Base-by-base conservation (phyloP, 148 eudicot genomes). In the Rhododendron ovatum region DNA sequence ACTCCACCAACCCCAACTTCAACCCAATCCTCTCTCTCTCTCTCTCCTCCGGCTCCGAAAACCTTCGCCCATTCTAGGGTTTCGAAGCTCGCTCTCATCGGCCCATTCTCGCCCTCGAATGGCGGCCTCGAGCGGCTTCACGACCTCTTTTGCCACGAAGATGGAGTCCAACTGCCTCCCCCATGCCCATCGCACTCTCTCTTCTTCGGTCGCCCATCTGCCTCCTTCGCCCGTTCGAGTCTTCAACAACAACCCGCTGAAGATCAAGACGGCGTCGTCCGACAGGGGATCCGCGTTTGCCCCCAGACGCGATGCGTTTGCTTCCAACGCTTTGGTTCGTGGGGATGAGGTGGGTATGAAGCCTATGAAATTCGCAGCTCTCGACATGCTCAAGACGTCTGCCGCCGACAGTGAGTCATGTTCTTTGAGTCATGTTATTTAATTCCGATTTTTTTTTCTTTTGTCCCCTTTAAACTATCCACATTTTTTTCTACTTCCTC, bases 321-420 rank as follows among this genome's bases (percentile, higher is more conserved):
- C 65, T 51, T 84, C 88, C 50, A 78, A 48, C 35, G 85, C 51
- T 65, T 82, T 85, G 14, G 80, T 57, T 82, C 82, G 73, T 18
- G 80, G 33, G 6, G 84, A 33, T 15, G 63, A 81, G 83, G 50
- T 73, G 74, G 87, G 37, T 55, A 82, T 89, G 1, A 89, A 67
- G 86, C 22, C 77, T 4, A 76, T 82, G 20, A 91, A 89, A 71
- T 43, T 89, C 43, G 88, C 91, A 0, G 89, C 91, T 53, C 88
- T 91, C 76, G 86, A 91, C 61, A 51, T 86, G 20, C 89, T 91
- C 50, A 89, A 89, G 83, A 71, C 90, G 0, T 91, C 92, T 51
- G 86, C 92, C 15, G 92, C 88, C 71, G 89, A 85, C 86, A 87
- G 92, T 91, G 79, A 86, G 91, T 90, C 61, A 7, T 17, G 9